Conservation (phyloP, 2,329 filamentous ascomycete species). For the Sclerotinia minor region DNA sequence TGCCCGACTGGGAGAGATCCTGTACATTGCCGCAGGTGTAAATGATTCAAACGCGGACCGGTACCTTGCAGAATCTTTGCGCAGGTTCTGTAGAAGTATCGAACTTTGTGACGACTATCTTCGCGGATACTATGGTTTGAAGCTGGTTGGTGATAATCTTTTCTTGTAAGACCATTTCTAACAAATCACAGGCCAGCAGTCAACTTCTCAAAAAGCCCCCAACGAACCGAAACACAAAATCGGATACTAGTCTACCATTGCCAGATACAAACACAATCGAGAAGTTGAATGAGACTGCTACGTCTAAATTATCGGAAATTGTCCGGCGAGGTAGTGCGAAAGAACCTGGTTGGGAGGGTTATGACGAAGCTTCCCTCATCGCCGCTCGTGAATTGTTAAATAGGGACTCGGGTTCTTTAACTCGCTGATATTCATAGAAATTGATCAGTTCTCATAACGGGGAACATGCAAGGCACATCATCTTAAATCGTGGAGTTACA, state of each 20-base stretch:
- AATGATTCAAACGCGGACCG: slow-evolving; percentile 46
- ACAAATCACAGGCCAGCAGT: slow-evolving; percentile 38
- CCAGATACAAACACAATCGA: slow-evolving; percentile 61
- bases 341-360: slow-evolving; percentile 70
- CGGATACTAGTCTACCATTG: slow-evolving; percentile 49
- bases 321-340: slow-evolving; percentile 61
- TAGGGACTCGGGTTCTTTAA: slow-evolving; percentile 35
- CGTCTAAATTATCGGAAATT: slow-evolving; percentile 74
- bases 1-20: slow-evolving; percentile 79
- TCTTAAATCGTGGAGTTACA: slow-evolving; percentile 25
- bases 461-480: slow-evolving; percentile 30
- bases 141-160: slow-evolving; percentile 58
- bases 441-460: slow-evolving; percentile 23
- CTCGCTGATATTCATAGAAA: slow-evolving; percentile 34
- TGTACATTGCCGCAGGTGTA: slow-evolving; percentile 66
- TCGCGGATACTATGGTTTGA: slow-evolving; percentile 88
- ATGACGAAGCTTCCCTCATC: slow-evolving; percentile 68
- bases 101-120: slow-evolving; percentile 93
- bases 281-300: slow-evolving; percentile 70
- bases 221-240: slow-evolving; percentile 49
- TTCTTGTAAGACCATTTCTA: slow-evolving; percentile 21
- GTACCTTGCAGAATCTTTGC: slow-evolving; percentile 70
- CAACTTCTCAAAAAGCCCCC: slow-evolving; percentile 49
- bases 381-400: slow-evolving; percentile 60
- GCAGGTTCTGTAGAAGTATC: slow-evolving; percentile 84